Percentiles rank a stretch among this genome's conserved stretches.
Evolutionary conservation across 192 early-diverging fungal species (phyloP).

Genomic region (Mortierella hygrophila): DNA sequence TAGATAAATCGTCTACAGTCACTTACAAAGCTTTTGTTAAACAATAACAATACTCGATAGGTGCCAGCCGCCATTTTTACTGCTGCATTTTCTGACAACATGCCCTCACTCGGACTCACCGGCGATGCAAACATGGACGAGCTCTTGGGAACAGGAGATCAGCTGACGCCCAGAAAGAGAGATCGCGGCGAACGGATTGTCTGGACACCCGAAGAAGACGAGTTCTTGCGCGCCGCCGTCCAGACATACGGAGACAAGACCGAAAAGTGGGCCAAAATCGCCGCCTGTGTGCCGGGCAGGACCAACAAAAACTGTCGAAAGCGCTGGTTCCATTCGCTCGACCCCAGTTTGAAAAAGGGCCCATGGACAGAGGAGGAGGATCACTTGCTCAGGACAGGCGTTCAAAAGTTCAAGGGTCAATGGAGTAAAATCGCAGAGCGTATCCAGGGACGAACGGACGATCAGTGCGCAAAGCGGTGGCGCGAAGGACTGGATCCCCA

Average conservation of each 20-base stretch:
- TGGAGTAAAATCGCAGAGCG: constrained; percentile 87
- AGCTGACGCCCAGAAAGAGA: constrained; percentile 35
- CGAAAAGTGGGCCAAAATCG: constrained; percentile 85
- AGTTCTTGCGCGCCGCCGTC: constrained; percentile 78
- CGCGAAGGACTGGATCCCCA: constrained; percentile 88
- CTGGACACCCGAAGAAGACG: constrained; percentile 89
- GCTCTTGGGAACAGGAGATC: constrained; percentile 10
- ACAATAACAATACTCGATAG: constrained; percentile 1
- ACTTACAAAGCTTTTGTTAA: neutral
- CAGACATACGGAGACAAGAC: constrained; percentile 78
- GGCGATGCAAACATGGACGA: constrained; percentile 37
- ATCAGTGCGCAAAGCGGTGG: constrained; percentile 94
- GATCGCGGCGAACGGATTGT: constrained; percentile 53
- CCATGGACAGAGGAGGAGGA: constrained; percentile 89
- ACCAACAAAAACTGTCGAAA: constrained; percentile 88
- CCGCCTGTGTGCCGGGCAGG: constrained; percentile 78
- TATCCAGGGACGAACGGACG: constrained; percentile 85
- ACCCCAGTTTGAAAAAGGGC: constrained; percentile 80
- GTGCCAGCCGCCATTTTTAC: constrained; percentile 35
- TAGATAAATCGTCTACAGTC: neutral
- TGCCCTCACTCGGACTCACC: constrained; percentile 32
- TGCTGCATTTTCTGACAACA: constrained; percentile 22
- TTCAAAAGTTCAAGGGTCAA: constrained; percentile 75
- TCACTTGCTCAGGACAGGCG: constrained; percentile 75
- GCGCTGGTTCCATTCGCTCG: constrained; percentile 85